Conservation (phyloP, 2,329 filamentous ascomycete species). For the Trichothecium roseum region DNA sequence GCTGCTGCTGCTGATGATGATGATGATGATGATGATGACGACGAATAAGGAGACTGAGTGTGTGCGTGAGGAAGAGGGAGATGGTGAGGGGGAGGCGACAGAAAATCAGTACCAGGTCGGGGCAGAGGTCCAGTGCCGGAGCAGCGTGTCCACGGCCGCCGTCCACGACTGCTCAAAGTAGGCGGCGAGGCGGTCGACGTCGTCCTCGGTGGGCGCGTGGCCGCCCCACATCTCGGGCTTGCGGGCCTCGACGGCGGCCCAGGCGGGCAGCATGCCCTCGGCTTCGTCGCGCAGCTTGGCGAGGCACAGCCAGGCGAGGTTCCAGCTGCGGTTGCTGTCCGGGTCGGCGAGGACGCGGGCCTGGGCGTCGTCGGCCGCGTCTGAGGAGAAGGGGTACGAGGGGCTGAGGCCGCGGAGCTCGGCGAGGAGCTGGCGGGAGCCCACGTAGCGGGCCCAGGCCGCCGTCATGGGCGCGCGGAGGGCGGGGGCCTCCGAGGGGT, state of each 20-base stretch:
- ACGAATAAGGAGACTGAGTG: no score
- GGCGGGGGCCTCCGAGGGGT: conserved; percentile 44
- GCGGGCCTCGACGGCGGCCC: conserved; percentile 49
- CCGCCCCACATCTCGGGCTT: conserved; percentile 63
- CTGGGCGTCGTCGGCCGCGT: conserved; percentile 56
- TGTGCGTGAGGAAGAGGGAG: no score
- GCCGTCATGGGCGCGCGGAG: conserved; percentile 56
- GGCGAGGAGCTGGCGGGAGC: conserved; percentile 56
- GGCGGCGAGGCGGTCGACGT: conserved; percentile 46
- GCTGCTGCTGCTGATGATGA: no score
- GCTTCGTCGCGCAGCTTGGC: conserved; percentile 53
- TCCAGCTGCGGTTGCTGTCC: conserved; percentile 61
- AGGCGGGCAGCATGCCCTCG: conserved; percentile 46
- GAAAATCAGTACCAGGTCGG: conserved; percentile 40
- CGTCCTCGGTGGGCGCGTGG: conserved; percentile 40
- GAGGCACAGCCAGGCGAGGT: conserved; percentile 63
- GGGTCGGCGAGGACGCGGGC: conserved; percentile 53
- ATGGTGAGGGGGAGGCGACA: no score
- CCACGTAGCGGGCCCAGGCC: conserved; percentile 64
- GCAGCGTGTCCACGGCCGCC: conserved; percentile 52
- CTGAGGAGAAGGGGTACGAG: conserved; percentile 57
- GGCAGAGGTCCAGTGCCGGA: conserved; percentile 55
- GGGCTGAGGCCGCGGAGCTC: conserved; percentile 60
- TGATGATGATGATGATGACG: conserved; percentile 15
- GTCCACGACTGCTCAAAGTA: conserved; percentile 61